A percentile compares a stretch with the other conserved stretches of the same genome.
Conservation (phyloP, 2,329 filamentous ascomycete species). For the Scytalidium lignicola region DNA sequence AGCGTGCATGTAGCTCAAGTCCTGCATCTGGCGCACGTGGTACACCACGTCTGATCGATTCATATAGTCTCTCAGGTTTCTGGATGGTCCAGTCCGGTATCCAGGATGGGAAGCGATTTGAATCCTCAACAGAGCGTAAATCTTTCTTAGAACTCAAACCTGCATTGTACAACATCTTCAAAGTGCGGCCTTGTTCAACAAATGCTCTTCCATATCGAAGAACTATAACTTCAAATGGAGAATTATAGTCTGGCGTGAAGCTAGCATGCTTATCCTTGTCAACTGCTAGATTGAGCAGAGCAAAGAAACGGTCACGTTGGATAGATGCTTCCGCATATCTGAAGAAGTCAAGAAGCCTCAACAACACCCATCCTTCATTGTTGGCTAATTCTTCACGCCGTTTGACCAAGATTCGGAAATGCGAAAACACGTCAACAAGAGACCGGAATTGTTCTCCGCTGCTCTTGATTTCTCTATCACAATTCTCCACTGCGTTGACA, state of each 20-base stretch:
- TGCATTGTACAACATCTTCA: slow-evolving; percentile 4
- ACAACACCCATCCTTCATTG: too few species aligned
- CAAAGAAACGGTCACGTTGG: slow-evolving; percentile 4
- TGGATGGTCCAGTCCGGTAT: slow-evolving; percentile 4
- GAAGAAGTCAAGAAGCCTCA: slow-evolving; percentile 3
- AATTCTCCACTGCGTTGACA: not conserved
- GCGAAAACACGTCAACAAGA: not conserved
- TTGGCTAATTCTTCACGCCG: too few species aligned
- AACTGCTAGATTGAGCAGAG: slow-evolving; percentile 3
- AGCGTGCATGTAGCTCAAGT: too few species aligned
- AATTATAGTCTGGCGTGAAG: slow-evolving; percentile 6
- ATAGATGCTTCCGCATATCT: slow-evolving; percentile 1
- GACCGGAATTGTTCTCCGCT: not conserved
- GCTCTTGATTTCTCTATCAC: not conserved
- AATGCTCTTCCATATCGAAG: slow-evolving; percentile 1
- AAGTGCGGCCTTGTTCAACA: not conserved
- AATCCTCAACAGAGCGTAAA: too few species aligned
- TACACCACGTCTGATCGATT: not conserved
- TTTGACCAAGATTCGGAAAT: not conserved
- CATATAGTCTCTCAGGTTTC: not conserved
- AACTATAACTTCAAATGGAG: slow-evolving; percentile 4
- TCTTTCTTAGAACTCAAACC: not conserved
- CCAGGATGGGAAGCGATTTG: slow-evolving; percentile 2
- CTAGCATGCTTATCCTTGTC: not conserved
- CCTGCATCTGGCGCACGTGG: not conserved